These are phyloP conservation scores for Microdochium nivale DNA, from an alignment of 2,329 filamentous ascomycete genomes.

Conservation along the genomic window DNA sequence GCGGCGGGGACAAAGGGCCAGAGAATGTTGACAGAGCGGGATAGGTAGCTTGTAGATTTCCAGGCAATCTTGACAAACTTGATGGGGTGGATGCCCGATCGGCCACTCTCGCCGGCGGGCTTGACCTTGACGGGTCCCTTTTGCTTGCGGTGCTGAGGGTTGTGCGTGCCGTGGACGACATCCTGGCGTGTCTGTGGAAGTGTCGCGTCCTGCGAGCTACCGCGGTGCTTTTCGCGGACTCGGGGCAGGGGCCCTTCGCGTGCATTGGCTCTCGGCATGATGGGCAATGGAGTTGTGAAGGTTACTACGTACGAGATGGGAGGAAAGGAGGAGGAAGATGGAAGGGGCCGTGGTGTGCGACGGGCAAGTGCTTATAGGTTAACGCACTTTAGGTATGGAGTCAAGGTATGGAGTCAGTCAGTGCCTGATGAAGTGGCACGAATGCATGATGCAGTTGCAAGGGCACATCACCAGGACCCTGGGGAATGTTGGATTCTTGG, in stretches of 20 bases:
- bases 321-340: neutral
- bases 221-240: neutral
- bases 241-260: neutral
- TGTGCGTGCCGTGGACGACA: neutral
- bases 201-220: neutral
- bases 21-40: conserved; percentile 58
- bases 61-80: conserved; percentile 57
- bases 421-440: no score
- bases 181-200: neutral
- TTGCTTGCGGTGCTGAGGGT: neutral
- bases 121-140: conserved; percentile 13
- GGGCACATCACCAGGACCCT: no score
- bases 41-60: conserved; percentile 53
- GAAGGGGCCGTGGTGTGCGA: neutral
- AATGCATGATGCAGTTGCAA: no score
- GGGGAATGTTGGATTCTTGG: no score
- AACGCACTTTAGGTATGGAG: no score
- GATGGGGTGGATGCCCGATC: conserved; percentile 53
- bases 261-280: neutral
- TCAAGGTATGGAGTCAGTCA: neutral
- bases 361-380: neutral
- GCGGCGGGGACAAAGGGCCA: conserved; percentile 70
- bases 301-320: neutral
- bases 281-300: neutral
- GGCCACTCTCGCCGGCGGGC: conserved; percentile 55